Evolutionary conservation across 768 basidiomycete genomes (phyloP), one percentile per base, ranked within the genome.

Genomic region (Tephrocybe sp.): DNA sequence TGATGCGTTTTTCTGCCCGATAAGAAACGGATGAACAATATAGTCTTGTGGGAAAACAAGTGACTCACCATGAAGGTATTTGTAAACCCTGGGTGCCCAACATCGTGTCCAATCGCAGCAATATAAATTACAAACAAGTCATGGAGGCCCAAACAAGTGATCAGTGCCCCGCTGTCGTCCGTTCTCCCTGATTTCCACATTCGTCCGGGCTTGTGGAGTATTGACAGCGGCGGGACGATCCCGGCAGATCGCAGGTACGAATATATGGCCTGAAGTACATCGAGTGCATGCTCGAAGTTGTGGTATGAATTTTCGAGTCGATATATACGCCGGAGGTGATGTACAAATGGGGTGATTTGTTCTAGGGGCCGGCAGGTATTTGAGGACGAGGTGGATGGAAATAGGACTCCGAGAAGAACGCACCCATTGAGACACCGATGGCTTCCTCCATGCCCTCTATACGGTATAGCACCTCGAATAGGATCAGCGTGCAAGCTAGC

Each of bases 31-130:
- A 21, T 32, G 32, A 53, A 54, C 30, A 26, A 37, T 25, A 32
- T 47, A 16, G 37, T 40, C 34, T 18, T 18, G 27, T 18, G 21
- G 16, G 18, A 16, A 9, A 46, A 22, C 21, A 36, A 31, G 21
- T 34, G 41, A 78, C 83, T 65, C 60, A 92, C 94, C 89, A 98
- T 90, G 70, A 98, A 98, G 12, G 82, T 72, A 64, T 98, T 98
- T 21, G 87, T 89, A 49, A 98, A 80, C 0, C 97, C 97, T 0
- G 97, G 97, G 69, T 99, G 97, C 0, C 92, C 96, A 15, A 92
- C 94, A 66, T 99, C 97, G 63, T 99, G 97, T 0, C 97, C 97
- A 59, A 99, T 92, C 34, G 95, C 95, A 1, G 92, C 93, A 47
- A 99, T 75, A 59, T 87, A 88, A 12, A 98, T 68, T 1, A 89